Base-by-base conservation (phyloP, 495 filamentous ascomycete species). In the Tuber calosporum region DNA sequence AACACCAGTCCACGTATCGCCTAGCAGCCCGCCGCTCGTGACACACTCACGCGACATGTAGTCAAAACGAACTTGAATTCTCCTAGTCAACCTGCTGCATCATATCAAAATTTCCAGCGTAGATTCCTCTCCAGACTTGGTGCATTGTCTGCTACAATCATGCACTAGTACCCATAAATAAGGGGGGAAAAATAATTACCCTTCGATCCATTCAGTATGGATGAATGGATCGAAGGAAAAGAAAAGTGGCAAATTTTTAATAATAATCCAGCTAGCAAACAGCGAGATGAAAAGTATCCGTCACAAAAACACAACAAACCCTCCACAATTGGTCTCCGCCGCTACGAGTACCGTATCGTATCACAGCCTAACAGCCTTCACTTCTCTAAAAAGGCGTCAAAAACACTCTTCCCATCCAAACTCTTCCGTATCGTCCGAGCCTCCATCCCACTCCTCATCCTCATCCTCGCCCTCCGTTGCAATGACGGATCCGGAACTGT, bases 391-490 rank as follows among this genome's bases (percentile, higher is more conserved):
- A 72, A 20, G n/a, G 38, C n/a, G 30, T 30, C 40, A 68, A 72
- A 72, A 39, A 30, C 53, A 62, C 26, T 62, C 53, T 62, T 62
- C 53, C 53, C 53, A 62, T 62, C 53, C 53, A 17, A 62, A 26
- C 1, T 62, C 53, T 30, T 62, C 53, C 11, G 26, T 62, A 62
- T 17, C 11, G 11, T 62, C 53, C 26, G 53, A 62, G 53, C 26
- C 72, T 1, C 30, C 39, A 37, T 78, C 76, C 76, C 76, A 78
- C 2, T 48, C 74, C 38, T 78, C 76, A 68, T 73, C 72, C 39
- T 36, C 74, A 34, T 73, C 73, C 26, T 72, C 70, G 11, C 58
- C 77, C 34, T 67, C 15, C 72, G 45, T 58, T 39, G 62, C 69
- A 4, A 20, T 30, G 22, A 19, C 26, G 9, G 62, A 42, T 19